Evolutionary conservation across 2,329 filamentous ascomycete genomes (phyloP).

Genomic region (Ampelomyces quisqualis): DNA sequence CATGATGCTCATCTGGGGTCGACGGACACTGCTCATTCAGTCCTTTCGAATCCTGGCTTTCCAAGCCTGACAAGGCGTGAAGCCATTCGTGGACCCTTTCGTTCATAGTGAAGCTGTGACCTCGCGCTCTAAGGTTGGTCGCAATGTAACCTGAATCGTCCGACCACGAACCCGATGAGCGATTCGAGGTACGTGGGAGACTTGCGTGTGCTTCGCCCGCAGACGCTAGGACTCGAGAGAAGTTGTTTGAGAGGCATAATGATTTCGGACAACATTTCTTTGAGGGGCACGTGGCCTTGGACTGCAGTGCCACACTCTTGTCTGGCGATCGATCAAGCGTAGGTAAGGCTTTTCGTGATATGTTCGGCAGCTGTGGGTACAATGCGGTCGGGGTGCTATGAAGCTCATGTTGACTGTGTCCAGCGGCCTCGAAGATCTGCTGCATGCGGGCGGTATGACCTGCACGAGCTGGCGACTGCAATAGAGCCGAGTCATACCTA

Average conservation of each 20-base stretch:
- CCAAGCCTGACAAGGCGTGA: slow-evolving; percentile 1
- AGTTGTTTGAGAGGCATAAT: slow-evolving; percentile 3
- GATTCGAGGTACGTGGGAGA: slow-evolving; percentile 5
- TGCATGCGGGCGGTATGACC: slow-evolving; percentile 32
- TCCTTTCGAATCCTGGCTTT: neutral
- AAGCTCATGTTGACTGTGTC: slow-evolving; percentile 5
- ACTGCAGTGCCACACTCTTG: neutral
- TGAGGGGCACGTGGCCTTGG: neutral
- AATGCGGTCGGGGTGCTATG: neutral
- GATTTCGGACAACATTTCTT: slow-evolving; percentile 2
- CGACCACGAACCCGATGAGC: slow-evolving; percentile 29
- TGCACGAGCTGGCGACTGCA: slow-evolving; percentile 34
- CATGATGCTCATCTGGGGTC: too few relatives aligned
- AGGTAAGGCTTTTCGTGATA: slow-evolving; percentile 18
- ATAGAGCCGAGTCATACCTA: slow-evolving; percentile 16
- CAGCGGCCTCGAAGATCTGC: slow-evolving; percentile 29
- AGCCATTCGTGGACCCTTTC: slow-evolving; percentile 25
- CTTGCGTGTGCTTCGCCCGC: neutral
- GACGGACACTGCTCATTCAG: too few relatives aligned
- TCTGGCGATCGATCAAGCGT: neutral
- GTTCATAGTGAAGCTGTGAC: neutral
- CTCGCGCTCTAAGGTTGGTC: slow-evolving; percentile 1
- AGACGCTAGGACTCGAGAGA: neutral
- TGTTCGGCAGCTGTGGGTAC: slow-evolving; percentile 30
- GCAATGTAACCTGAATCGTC: slow-evolving; percentile 30